Conservation (phyloP, 371 early-diverging fungal species). For the Phascolomyces articulosus region DNA sequence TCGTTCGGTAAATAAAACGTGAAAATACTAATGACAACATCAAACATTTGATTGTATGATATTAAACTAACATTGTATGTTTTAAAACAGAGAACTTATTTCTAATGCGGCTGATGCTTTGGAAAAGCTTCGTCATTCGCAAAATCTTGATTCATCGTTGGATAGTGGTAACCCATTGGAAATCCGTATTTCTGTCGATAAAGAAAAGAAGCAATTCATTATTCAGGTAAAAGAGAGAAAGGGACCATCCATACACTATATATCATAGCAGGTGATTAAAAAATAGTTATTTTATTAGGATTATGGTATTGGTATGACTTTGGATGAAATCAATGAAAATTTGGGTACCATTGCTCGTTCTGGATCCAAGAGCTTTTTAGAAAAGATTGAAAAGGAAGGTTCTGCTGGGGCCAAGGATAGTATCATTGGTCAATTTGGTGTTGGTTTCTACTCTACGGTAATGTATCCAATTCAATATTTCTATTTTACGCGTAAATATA, state of each 20-base stretch:
- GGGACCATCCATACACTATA: not conserved
- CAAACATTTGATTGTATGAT: too few relatives aligned
- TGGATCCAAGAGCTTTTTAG: slow-evolving; percentile 89
- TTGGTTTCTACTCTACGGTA: slow-evolving; percentile 85
- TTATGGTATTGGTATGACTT: slow-evolving; percentile 98
- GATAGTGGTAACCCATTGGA: slow-evolving; percentile 73
- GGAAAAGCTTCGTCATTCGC: slow-evolving; percentile 91
- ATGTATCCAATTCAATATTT: slow-evolving; percentile 1
- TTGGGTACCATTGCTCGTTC: slow-evolving; percentile 98
- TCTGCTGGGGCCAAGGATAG: slow-evolving; percentile 62
- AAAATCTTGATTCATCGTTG: slow-evolving; percentile 61
- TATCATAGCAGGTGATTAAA: too few relatives aligned
- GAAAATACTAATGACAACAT: not conserved
- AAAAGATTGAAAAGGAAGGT: slow-evolving; percentile 73
- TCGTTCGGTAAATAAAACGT: slow-evolving; percentile 65
- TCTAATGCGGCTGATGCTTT: slow-evolving; percentile 99
- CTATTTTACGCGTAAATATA: not conserved
- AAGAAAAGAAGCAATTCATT: slow-evolving; percentile 75
- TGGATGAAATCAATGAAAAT: slow-evolving; percentile 87
- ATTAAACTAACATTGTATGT: slow-evolving; percentile 5
- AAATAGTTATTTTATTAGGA: slow-evolving; percentile 51
- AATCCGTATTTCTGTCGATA: slow-evolving; percentile 79
- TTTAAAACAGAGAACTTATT: slow-evolving; percentile 85
- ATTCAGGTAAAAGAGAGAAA: slow-evolving; percentile 56
- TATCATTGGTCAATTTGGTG: slow-evolving; percentile 99